These are phyloP conservation scores for Cicer arietinum DNA, from an alignment of 306 rosid species.

Conservation along the genomic window DNA sequence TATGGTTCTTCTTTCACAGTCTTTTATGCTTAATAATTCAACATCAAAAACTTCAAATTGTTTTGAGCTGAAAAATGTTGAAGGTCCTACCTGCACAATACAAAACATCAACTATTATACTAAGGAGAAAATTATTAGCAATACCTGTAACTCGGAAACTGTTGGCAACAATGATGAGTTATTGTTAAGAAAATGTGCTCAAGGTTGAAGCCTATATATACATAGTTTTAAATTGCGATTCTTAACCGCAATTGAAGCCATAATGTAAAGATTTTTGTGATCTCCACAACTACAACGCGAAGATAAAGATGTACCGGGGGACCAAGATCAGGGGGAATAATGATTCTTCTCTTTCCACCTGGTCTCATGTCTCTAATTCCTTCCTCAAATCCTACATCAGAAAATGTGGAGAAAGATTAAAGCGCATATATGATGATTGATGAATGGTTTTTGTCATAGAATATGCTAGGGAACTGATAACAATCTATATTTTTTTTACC, in stretches of 20 bases:
- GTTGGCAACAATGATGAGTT: slow-evolving; percentile 21
- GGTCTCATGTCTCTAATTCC: slow-evolving; percentile 92
- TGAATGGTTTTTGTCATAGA: slow-evolving; percentile 11
- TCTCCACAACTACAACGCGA: neutral
- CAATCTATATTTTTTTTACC: slow-evolving; percentile 53
- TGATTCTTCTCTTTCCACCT: slow-evolving; percentile 93
- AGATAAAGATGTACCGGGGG: slow-evolving; percentile 73
- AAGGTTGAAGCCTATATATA: neutral
- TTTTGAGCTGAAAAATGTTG: slow-evolving; percentile 94
- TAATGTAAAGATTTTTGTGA: neutral
- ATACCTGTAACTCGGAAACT: neutral
- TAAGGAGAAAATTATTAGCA: neutral
- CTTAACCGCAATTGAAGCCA: neutral
- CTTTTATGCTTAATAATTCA: slow-evolving; percentile 77
- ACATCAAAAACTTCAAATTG: slow-evolving; percentile 97
- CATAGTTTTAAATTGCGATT: neutral
- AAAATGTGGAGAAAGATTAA: slow-evolving; percentile 25
- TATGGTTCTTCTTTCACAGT: slow-evolving; percentile 82
- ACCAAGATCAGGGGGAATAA: slow-evolving; percentile 96
- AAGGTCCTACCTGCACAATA: slow-evolving; percentile 90
- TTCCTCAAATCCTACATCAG: slow-evolving; percentile 90
- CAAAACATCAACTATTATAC: neutral
- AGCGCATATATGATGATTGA: slow-evolving; percentile 21
- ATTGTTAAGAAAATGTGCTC: neutral
- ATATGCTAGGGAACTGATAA: slow-evolving; percentile 32